These are phyloP conservation scores for Ascochyta pisi DNA, from an alignment of 2,329 filamentous ascomycete species.

Conservation along the genomic window DNA sequence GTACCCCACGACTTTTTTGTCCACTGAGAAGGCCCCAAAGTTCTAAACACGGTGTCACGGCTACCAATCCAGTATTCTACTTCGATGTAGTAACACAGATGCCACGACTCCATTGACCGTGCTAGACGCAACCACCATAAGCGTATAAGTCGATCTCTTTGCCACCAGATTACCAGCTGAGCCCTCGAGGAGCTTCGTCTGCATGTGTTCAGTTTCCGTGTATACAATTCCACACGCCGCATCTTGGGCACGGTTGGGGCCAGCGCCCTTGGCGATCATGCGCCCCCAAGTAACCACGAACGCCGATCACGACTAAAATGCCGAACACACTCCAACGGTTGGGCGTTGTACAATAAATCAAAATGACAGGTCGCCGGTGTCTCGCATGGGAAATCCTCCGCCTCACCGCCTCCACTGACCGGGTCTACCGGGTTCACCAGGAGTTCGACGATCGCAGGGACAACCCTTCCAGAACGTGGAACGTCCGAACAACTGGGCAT, in stretches of 20 bases:
- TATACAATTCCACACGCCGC: conserved; percentile 8
- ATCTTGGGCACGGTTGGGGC: conserved; percentile 2
- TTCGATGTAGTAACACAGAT: conserved; percentile 21
- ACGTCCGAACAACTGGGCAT: conserved; percentile 21
- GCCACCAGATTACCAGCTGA: conserved; percentile 24
- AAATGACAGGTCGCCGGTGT: conserved; percentile 14
- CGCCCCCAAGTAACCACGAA: conserved; percentile 2
- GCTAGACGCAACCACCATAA: conserved; percentile 13
- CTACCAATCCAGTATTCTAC: conserved; percentile 11
- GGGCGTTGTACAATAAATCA: not conserved
- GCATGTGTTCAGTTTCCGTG: not conserved
- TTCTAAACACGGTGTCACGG: conserved; percentile 14
- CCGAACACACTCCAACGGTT: conserved; percentile 9
- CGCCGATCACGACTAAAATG: conserved; percentile 26
- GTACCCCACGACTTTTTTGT: conserved; percentile 8
- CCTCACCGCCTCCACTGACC: conserved; percentile 11
- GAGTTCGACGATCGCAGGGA: conserved; percentile 25
- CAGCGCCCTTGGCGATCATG: conserved; percentile 21
- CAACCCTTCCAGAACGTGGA: conserved; percentile 19
- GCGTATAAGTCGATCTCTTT: conserved; percentile 37
- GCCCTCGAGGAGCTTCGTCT: conserved; percentile 6
- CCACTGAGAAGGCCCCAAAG: conserved; percentile 13
- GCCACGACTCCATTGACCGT: conserved; percentile 28
- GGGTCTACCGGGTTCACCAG: conserved; percentile 21
- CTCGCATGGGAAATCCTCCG: conserved; percentile 3